Evolutionary conservation across 371 early-diverging fungal genomes (phyloP).

Genomic region (Rhizopus sp.): DNA sequence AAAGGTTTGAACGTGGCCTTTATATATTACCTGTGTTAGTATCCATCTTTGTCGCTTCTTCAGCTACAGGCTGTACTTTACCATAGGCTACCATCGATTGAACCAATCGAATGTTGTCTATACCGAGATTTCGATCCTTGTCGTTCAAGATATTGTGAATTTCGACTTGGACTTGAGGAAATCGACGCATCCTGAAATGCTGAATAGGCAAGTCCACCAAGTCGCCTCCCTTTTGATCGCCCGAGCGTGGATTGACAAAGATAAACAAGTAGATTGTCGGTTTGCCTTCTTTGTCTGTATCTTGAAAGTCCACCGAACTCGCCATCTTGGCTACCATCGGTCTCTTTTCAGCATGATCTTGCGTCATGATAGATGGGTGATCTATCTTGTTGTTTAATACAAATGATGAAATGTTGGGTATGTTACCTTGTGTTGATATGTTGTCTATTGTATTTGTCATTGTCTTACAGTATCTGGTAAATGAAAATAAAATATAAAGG

Average conservation of each 20-base stretch:
- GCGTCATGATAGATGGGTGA: not conserved
- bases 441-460: too few species aligned
- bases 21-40: not conserved
- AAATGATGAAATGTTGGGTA: not conserved
- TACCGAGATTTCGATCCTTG: conserved; percentile 43
- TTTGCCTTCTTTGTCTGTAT: conserved; percentile 28
- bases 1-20: not conserved
- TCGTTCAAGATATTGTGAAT: conserved; percentile 59
- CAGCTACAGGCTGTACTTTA: conserved; percentile 19
- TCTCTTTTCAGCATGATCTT: not conserved
- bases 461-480: too few species aligned
- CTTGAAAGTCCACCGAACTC: conserved; percentile 12
- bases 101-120: conserved; percentile 35
- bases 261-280: conserved; percentile 59
- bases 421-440: not conserved
- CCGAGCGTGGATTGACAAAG: conserved; percentile 66
- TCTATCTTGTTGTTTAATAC: not conserved
- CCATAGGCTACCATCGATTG: conserved; percentile 28
- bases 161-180: conserved; percentile 62
- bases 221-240: conserved; percentile 55
- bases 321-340: conserved; percentile 3
- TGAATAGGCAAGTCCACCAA: conserved; percentile 53
- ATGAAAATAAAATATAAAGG: not conserved
- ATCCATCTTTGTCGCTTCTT: not conserved
- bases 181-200: conserved; percentile 58